Conservation (phyloP, 495 filamentous ascomycete species). For the Daldinia vernicosa region DNA sequence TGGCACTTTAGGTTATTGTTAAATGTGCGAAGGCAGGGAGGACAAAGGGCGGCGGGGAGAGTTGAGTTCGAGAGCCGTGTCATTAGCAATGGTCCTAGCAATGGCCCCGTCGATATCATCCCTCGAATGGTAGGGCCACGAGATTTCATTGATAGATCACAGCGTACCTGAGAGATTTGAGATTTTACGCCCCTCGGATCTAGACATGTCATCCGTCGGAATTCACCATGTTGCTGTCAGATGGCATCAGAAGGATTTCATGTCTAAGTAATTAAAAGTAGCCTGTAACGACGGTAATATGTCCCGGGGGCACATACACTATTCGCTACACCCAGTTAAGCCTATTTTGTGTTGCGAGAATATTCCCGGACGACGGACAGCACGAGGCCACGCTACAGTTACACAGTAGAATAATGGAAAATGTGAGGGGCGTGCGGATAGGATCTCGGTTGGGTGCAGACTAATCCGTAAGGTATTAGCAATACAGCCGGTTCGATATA, state of each 20-base stretch:
- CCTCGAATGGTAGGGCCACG: not conserved
- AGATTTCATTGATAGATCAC: not conserved
- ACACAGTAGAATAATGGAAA: conserved; percentile 9
- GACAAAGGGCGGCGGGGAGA: not conserved
- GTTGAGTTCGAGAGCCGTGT: conserved; percentile 19
- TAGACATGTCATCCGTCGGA: conserved; percentile 9
- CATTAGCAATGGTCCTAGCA: conserved; percentile 10
- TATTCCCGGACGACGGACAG: conserved; percentile 31
- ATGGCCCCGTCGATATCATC: conserved; percentile 15
- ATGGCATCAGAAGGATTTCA: conserved; percentile 30
- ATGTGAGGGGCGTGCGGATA: conserved; percentile 31
- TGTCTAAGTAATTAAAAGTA: conserved; percentile 23
- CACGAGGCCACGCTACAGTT: conserved; percentile 26
- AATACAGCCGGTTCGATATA: conserved; percentile 39
- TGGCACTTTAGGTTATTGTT: conserved; percentile 45
- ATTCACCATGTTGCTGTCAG: conserved; percentile 25
- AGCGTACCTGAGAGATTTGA: not conserved
- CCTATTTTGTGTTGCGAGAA: conserved; percentile 32
- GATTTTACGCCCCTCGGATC: not conserved
- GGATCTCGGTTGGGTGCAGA: conserved; percentile 25
- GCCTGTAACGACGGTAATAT: conserved; percentile 31
- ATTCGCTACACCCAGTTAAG: conserved; percentile 33
- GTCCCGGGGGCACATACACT: conserved; percentile 13
- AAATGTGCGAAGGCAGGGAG: conserved; percentile 34
- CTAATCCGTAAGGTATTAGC: conserved; percentile 38